Evolutionary conservation across 768 basidiomycete species (phyloP).

Genomic region (Leccinellum luteum): DNA sequence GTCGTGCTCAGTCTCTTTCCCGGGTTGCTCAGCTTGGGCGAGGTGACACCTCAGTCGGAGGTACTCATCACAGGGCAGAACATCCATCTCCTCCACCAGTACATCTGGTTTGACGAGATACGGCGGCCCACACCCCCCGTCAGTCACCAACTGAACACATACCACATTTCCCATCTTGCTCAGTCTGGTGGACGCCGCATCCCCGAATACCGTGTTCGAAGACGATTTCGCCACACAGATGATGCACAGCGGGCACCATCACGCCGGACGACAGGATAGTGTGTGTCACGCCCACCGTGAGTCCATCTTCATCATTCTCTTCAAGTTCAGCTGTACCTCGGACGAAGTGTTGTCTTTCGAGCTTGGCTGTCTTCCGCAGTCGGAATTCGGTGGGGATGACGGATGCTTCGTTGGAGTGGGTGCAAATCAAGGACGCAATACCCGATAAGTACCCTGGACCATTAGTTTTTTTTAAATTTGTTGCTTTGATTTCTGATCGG

Average conservation of each 20-base stretch:
- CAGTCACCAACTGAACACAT: background rate
- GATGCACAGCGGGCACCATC: background rate
- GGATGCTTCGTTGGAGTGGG: constrained; percentile 9
- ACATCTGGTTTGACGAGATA: background rate
- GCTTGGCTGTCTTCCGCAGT: constrained; percentile 7
- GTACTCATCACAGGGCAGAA: background rate
- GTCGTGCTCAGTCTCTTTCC: background rate
- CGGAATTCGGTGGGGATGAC: constrained; percentile 7
- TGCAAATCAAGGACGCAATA: constrained; percentile 10
- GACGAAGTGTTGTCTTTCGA: constrained; percentile 16
- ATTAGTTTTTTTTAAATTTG: too few relatives aligned
- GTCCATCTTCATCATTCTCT: background rate
- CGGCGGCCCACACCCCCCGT: background rate
- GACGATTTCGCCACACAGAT: background rate
- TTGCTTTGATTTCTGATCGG: background rate
- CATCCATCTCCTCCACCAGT: background rate
- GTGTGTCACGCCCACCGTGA: constrained; percentile 3
- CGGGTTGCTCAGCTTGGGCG: background rate
- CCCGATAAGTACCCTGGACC: constrained; percentile 5
- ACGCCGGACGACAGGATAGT: background rate
- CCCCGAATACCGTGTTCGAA: background rate
- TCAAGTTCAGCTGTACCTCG: background rate
- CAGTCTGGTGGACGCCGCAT: background rate
- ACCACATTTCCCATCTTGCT: background rate
- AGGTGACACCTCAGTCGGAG: background rate